Percentiles rank a stretch among this genome's conserved stretches.
phyloP scores from a whole-genome alignment of 2,329 filamentous ascomycete genomes.

The Penicillium sp. region DNA sequence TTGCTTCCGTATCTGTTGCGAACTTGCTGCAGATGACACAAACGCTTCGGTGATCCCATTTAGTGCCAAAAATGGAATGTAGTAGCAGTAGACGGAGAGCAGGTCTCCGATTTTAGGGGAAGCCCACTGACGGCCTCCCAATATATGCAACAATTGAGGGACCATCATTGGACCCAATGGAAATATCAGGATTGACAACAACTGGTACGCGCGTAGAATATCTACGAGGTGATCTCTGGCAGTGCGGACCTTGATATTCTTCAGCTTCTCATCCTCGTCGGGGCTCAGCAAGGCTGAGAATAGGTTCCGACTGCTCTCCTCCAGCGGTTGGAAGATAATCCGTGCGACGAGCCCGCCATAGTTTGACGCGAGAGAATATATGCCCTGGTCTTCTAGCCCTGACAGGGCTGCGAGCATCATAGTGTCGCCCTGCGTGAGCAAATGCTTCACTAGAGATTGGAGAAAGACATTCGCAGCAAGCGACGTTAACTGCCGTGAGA shows the following conservation, averaged over 20 bases:
- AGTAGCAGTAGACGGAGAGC: constrained; percentile 80
- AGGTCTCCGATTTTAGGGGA: constrained; percentile 69
- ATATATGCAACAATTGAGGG: constrained; percentile 66
- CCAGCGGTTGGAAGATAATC: constrained; percentile 88
- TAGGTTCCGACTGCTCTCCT: constrained; percentile 86
- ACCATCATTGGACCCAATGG: constrained; percentile 73
- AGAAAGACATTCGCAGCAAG: constrained; percentile 80
- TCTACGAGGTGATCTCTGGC: constrained; percentile 33
- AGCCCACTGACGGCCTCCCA: constrained; percentile 77
- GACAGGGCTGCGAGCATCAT: constrained; percentile 79
- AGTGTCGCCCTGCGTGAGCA: constrained; percentile 92
- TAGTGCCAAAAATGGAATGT: constrained; percentile 85
- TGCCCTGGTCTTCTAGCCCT: constrained; percentile 75
- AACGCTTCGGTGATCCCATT: constrained; percentile 94
- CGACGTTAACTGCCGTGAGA: constrained; percentile 67
- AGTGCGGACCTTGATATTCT: constrained; percentile 18
- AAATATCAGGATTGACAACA: constrained; percentile 68
- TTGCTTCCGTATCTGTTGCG: constrained; percentile 71
- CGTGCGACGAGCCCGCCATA: constrained; percentile 87
- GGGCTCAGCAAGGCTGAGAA: constrained; percentile 74
- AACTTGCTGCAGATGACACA: constrained; percentile 78
- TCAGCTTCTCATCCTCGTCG: constrained; percentile 15
- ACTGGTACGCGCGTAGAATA: constrained; percentile 69
- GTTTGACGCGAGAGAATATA: constrained; percentile 90
- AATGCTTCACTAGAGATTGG: constrained; percentile 85